Evolutionary conservation across 192 early-diverging fungal genomes (phyloP).

Genomic region (Podila verticillata): DNA sequence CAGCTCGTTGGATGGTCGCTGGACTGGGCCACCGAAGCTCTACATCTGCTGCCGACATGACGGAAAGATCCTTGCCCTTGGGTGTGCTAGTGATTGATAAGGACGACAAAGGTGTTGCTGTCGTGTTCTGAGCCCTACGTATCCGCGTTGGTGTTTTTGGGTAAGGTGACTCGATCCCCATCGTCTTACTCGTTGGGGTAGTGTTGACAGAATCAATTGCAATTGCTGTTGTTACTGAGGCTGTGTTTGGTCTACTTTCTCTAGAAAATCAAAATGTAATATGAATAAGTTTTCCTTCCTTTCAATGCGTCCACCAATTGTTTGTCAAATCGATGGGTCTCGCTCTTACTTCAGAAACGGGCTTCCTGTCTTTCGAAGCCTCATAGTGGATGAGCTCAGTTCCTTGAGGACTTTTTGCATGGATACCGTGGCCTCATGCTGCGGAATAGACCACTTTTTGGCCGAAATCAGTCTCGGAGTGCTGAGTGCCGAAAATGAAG

Average conservation of each 20-base stretch:
- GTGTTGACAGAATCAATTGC: too few relatives aligned
- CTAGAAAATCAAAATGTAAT: neutral
- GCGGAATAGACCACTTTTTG: slow-evolving; percentile 25
- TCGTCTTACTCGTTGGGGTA: neutral
- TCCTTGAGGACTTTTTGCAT: slow-evolving; percentile 37
- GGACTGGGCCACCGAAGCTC: slow-evolving; percentile 21
- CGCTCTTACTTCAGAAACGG: slow-evolving; percentile 32
- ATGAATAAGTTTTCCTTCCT: too few relatives aligned
- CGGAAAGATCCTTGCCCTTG: neutral
- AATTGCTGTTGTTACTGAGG: neutral
- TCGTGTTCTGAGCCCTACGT: neutral
- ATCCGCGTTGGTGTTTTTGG: neutral
- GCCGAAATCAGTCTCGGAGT: neutral
- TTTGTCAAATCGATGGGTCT: neutral
- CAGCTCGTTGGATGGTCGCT: slow-evolving; percentile 1
- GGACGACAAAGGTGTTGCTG: neutral
- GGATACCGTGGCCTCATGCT: slow-evolving; percentile 19
- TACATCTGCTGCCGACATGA: neutral
- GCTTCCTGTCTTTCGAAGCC: slow-evolving; percentile 39
- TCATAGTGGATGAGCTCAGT: slow-evolving; percentile 26
- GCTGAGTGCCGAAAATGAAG: neutral
- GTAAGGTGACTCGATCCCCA: neutral
- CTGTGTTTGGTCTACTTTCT: too few relatives aligned
- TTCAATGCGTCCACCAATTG: too few relatives aligned
- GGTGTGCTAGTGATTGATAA: neutral